These are phyloP conservation scores for Selaginella moellendorffii DNA, from an alignment of 75 land plant species.

Conservation along the genomic window DNA sequence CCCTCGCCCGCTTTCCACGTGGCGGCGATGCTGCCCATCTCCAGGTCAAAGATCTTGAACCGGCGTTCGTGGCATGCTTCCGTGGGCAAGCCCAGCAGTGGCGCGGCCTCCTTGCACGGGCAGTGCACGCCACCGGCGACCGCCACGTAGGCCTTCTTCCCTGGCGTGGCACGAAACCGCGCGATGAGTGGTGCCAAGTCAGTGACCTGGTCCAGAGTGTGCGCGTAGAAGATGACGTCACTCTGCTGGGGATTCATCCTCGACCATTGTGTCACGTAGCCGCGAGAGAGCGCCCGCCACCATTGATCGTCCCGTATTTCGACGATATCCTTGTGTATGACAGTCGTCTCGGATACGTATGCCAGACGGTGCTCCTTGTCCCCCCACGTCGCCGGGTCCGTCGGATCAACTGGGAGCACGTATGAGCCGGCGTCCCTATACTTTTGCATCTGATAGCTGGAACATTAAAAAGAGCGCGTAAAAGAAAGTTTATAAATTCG, in stretches of 20 bases:
- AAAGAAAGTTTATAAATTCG: not conserved
- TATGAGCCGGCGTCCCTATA: constrained; percentile 89
- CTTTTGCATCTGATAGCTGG: constrained; percentile 93
- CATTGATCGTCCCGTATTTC: constrained; percentile 85
- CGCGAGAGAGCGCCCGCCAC: constrained; percentile 81
- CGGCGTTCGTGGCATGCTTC: constrained; percentile 64
- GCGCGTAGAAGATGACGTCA: constrained; percentile 86
- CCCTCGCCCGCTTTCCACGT: not conserved
- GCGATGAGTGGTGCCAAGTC: constrained; percentile 72
- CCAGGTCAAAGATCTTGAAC: constrained; percentile 87
- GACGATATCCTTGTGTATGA: constrained; percentile 88
- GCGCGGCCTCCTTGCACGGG: constrained; percentile 76
- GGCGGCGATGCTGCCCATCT: constrained; percentile 16
- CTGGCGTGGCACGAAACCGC: constrained; percentile 56
- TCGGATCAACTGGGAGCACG: constrained; percentile 75
- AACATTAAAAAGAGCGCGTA: too few species aligned
- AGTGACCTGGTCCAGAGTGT: constrained; percentile 54
- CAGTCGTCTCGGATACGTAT: constrained; percentile 92
- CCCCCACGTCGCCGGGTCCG: constrained; percentile 91
- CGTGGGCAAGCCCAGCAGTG: constrained; percentile 48
- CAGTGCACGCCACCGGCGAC: constrained; percentile 72
- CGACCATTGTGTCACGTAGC: constrained; percentile 96
- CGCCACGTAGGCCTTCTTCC: constrained; percentile 72
- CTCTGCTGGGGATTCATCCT: constrained; percentile 89
- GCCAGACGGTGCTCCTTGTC: constrained; percentile 97